Conservation (phyloP, 1,139 yeast species). For the Meyerozyma sp. region DNA sequence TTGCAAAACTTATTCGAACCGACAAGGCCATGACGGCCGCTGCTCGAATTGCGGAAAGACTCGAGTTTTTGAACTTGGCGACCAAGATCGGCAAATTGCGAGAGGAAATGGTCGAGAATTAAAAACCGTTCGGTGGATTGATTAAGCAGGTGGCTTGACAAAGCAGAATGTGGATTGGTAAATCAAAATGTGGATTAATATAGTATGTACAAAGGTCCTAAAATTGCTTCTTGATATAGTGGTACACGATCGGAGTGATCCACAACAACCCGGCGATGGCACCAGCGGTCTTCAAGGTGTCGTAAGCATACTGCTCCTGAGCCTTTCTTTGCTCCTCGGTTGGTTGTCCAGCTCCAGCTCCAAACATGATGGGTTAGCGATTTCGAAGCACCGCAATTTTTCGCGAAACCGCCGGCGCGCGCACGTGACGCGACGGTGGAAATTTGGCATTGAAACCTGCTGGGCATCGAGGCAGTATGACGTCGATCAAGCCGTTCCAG, state of each 20-base stretch:
- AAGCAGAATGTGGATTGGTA: not conserved
- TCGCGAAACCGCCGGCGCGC: not conserved
- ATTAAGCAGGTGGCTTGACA: too few species aligned
- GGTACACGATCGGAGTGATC: conserved; percentile 63
- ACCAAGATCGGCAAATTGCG: conserved; percentile 61
- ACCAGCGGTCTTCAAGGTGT: conserved; percentile 64
- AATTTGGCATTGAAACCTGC: not conserved
- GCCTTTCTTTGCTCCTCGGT: conserved; percentile 74
- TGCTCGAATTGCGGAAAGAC: conserved; percentile 73
- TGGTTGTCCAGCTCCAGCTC: conserved; percentile 67
- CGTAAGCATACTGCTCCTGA: conserved; percentile 65
- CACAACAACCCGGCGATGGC: conserved; percentile 74
- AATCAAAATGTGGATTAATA: not conserved
- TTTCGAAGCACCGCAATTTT: not conserved
- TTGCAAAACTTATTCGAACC: conserved; percentile 65
- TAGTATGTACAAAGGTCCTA: conserved; percentile 11
- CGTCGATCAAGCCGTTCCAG: conserved; percentile 78
- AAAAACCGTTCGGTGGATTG: too few species aligned
- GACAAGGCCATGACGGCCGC: conserved; percentile 85
- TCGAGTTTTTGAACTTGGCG: conserved; percentile 62
- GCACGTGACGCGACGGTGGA: not conserved
- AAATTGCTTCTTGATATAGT: conserved; percentile 56
- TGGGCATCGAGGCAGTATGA: conserved; percentile 37
- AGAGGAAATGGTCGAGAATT: conserved; percentile 39
- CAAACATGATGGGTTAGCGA: conserved; percentile 50